Conservation (phyloP, 2,329 filamentous ascomycete species). For the Pyrenophora seminiperda region DNA sequence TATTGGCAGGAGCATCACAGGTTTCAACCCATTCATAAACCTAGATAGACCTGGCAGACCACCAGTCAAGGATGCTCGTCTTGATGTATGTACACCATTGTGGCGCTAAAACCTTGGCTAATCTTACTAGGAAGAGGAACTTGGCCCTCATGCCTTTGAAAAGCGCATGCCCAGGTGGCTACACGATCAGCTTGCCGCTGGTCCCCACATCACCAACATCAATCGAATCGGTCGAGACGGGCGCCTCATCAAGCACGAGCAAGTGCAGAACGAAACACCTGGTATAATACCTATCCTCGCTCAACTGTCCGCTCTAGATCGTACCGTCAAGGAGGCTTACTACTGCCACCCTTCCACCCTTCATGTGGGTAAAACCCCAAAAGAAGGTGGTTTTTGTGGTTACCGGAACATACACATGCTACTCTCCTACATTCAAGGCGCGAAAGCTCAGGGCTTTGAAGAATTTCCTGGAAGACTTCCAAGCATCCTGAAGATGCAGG, state of each 20-base stretch:
- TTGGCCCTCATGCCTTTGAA: conserved; percentile 56
- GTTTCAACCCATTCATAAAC: conserved; percentile 42
- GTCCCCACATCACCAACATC: conserved; percentile 46
- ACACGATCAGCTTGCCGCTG: conserved; percentile 48
- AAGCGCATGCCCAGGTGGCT: conserved; percentile 53
- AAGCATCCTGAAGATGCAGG: conserved; percentile 80
- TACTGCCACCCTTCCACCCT: conserved; percentile 76
- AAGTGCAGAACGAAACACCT: conserved; percentile 53
- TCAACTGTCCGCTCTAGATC: conserved; percentile 63
- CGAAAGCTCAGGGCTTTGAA: conserved; percentile 61
- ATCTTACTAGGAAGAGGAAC: conserved; percentile 48
- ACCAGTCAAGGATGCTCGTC: conserved; percentile 38
- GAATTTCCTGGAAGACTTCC: conserved; percentile 68
- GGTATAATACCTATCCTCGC: conserved; percentile 54
- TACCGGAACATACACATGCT: conserved; percentile 96
- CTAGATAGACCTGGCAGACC: conserved; percentile 35
- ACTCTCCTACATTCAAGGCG: conserved; percentile 73
- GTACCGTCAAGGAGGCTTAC: conserved; percentile 71
- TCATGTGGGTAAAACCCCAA: conserved; percentile 77
- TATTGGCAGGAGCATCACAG: conserved; percentile 42
- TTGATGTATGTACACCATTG: conserved; percentile 39
- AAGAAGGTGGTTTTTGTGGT: conserved; percentile 92
- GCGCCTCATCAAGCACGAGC: conserved; percentile 48
- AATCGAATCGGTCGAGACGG: conserved; percentile 53
- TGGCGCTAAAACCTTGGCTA: conserved; percentile 8